A percentile compares a stretch with the other conserved stretches of the same genome.
These are phyloP conservation scores for Cystobasidiaceae sp. DNA, from an alignment of 1,284 basidiomycete species.

Conservation along the genomic window DNA sequence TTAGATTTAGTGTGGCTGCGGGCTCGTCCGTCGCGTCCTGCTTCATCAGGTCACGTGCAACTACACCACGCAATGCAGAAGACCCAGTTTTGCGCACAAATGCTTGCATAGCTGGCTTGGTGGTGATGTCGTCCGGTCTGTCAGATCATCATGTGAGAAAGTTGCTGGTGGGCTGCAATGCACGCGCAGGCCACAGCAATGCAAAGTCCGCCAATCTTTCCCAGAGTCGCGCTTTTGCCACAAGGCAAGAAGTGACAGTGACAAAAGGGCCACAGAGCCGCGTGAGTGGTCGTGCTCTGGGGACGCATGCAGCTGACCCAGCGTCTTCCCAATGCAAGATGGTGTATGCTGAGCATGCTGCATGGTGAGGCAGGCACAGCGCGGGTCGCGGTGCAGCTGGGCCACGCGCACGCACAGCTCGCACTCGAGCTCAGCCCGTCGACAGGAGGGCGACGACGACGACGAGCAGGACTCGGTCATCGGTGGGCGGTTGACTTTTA, in stretches of 20 bases:
- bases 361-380: not conserved
- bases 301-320: not conserved
- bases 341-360: not conserved
- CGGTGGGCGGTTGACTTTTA: not conserved
- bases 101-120: no score
- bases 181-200: not conserved
- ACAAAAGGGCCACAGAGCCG: not conserved
- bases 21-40: no score
- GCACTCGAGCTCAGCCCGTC: not conserved
- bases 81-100: no score
- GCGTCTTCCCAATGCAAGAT: not conserved
- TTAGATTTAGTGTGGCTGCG: no score
- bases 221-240: not conserved
- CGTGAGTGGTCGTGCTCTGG: not conserved
- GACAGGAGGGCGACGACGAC: not conserved
- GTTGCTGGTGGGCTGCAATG: no score
- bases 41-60: no score
- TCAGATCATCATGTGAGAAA: no score
- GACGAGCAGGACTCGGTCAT: not conserved
- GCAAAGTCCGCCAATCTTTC: not conserved
- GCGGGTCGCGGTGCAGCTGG: not conserved
- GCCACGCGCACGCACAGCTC: not conserved
- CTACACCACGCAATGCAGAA: no score
- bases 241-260: not conserved
- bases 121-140: no score